Evolutionary conservation across 2,329 filamentous ascomycete species (phyloP), one percentile per base, ranked within the genome.

Genomic region (Penicillium sp.): DNA sequence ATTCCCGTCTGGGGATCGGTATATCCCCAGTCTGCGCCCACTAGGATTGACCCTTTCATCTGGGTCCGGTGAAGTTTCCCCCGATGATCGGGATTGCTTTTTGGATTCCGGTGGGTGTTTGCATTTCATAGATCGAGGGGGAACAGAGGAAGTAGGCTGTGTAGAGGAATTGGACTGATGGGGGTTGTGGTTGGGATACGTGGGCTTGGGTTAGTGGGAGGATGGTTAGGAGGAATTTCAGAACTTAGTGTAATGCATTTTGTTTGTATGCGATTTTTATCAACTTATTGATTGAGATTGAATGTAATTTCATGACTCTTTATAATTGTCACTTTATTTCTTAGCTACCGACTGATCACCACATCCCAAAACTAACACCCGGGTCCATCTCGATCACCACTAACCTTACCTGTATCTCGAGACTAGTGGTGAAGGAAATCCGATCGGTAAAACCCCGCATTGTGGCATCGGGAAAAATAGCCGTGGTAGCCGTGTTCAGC

Each of bases 1-100:
- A 68, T 64, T 4, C 56, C 60, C 2, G 63, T 68, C 19, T 55
- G 56, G 5, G 66, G 62, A 56, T 68, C 67, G 11, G 53, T 52
- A 19, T 57, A 33, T 5, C 66, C 66, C 67, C 66, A 68, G 44
- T 69, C 67, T 11, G 64, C 67, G n/a, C 66, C 66, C 11, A 68
- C 56, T 24, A 63, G 59, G 24, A 68, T 29, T 64, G 54, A 16
- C 67, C 66, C 11, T 65, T 21, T 7, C 31, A 4, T 45, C 19
- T 52, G 29, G 67, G 67, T 0, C 67, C 66, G 11, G 58, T 68
- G 46, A 69, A 68, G n/a, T 68, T 69, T 2, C 67, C 67, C 1
- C 66, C 66, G 0, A 68, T 61, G 16, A 69, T 69, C 7, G 64
- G 67, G n/a, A 69, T 68, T 5, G 66, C 55, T 5, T 53, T 57